phyloP scores from a whole-genome alignment of 176 grass and related monocot genomes.

The Phoenix dactylifera region DNA sequence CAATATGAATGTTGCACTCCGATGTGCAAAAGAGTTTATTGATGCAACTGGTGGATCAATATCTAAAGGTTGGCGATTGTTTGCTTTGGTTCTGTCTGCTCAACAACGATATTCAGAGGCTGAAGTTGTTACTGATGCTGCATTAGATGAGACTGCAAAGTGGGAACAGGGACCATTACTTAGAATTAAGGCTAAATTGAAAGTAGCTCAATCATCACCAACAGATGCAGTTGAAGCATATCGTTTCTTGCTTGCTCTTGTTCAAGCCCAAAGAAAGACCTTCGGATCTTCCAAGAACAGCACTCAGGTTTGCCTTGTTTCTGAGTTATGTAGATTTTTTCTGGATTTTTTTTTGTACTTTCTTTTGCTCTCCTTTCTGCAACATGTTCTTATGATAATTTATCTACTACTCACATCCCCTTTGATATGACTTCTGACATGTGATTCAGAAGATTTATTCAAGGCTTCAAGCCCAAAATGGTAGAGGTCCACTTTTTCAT shows the following conservation, averaged over 20 bases:
- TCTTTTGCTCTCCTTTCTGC: no score
- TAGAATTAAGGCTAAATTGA: conserved; percentile 81
- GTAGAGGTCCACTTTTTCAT: no score
- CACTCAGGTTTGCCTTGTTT: conserved; percentile 46
- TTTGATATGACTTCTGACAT: no score
- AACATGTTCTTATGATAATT: no score
- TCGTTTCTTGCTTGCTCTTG: conserved; percentile 74
- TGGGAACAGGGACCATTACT: conserved; percentile 90
- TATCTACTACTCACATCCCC: no score
- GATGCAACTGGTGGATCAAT: conserved; percentile 78
- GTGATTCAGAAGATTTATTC: no score
- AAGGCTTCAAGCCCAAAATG: no score
- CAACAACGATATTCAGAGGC: conserved; percentile 79
- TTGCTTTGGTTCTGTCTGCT: conserved; percentile 81
- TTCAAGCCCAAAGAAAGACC: conserved; percentile 86
- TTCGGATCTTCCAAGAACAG: conserved; percentile 47
- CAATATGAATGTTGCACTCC: conserved; percentile 73
- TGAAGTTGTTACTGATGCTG: conserved; percentile 84
- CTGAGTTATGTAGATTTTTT: no score
- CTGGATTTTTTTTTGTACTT: no score
- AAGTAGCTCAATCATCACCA: conserved; percentile 60
- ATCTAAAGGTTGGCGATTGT: conserved; percentile 85
- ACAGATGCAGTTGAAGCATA: conserved; percentile 83
- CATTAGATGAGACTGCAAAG: conserved; percentile 86
- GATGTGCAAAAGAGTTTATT: conserved; percentile 83